These are phyloP conservation scores for Pseudogymnoascus sp. DNA, from an alignment of 2,329 filamentous ascomycete genomes.

Conservation along the genomic window DNA sequence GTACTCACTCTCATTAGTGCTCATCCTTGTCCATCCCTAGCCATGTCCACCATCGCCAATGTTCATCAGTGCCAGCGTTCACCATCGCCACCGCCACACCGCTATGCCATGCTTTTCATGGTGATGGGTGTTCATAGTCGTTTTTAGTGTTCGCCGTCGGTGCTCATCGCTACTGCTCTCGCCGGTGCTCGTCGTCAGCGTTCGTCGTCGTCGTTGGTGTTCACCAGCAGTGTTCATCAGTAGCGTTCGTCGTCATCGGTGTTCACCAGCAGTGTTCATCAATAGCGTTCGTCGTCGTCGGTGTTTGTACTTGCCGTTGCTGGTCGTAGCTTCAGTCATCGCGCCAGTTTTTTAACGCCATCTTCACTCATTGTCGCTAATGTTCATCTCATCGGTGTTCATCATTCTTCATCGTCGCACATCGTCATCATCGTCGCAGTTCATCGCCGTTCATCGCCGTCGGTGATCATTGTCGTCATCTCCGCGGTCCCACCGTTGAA, in stretches of 20 bases:
- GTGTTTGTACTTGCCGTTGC: neutral
- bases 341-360: neutral
- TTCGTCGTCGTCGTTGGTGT: neutral
- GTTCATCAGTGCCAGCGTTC: neutral
- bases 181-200: neutral
- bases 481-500: neutral
- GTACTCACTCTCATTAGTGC: neutral
- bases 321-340: neutral
- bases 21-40: neutral
- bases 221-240: neutral
- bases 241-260: neutral
- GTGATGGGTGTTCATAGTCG: neutral
- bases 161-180: neutral
- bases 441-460: neutral
- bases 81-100: neutral
- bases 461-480: neutral
- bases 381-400: neutral
- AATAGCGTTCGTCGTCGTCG: neutral
- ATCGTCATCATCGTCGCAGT: neutral
- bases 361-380: too few relatives aligned
- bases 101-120: neutral
- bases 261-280: neutral
- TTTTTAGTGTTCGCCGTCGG: neutral
- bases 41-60: neutral
- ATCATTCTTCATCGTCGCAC: neutral